Evolutionary conservation across 176 grass and related monocot species (phyloP).

Genomic region (Oryza meyeriana): DNA sequence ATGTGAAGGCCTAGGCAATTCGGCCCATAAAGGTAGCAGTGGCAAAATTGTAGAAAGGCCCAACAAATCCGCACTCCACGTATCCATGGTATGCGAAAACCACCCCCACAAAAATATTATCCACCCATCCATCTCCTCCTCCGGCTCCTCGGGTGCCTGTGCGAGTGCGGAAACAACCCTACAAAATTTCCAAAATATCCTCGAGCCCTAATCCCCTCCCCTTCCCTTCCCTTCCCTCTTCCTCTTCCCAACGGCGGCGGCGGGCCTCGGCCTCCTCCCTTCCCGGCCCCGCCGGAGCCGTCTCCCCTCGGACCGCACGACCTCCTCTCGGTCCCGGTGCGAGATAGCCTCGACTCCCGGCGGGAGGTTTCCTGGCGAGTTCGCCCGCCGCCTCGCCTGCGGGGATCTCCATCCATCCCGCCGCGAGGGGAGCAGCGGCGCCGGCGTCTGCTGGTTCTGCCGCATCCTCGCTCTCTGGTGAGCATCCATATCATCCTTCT

Average conservation of each 20-base stretch:
- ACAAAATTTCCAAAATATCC: not conserved
- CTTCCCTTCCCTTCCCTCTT: not conserved
- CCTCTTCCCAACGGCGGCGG: not conserved
- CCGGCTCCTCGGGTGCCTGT: not conserved
- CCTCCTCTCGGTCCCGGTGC: too few species aligned
- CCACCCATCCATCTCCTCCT: too few species aligned
- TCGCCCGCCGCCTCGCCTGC: too few species aligned
- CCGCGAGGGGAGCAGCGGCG: too few species aligned
- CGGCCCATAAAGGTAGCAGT: not conserved
- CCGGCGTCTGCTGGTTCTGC: too few species aligned
- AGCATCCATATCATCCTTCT: too few species aligned
- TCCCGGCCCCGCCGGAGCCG: too few species aligned
- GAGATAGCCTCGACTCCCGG: too few species aligned
- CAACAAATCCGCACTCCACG: not conserved
- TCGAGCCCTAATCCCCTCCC: constrained; percentile 7
- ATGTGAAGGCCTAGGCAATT: not conserved
- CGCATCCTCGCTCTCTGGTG: too few species aligned
- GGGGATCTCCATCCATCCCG: too few species aligned
- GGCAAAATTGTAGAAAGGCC: not conserved
- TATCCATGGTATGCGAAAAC: not conserved
- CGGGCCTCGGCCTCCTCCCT: not conserved
- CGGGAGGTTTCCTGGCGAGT: too few species aligned
- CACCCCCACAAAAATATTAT: not conserved
- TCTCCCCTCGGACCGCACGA: too few species aligned
- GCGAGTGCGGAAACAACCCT: constrained; percentile 21